Evolutionary conservation across 2,329 filamentous ascomycete genomes (phyloP), one percentile per base, ranked within the genome.

Genomic region (Coniella vitis): DNA sequence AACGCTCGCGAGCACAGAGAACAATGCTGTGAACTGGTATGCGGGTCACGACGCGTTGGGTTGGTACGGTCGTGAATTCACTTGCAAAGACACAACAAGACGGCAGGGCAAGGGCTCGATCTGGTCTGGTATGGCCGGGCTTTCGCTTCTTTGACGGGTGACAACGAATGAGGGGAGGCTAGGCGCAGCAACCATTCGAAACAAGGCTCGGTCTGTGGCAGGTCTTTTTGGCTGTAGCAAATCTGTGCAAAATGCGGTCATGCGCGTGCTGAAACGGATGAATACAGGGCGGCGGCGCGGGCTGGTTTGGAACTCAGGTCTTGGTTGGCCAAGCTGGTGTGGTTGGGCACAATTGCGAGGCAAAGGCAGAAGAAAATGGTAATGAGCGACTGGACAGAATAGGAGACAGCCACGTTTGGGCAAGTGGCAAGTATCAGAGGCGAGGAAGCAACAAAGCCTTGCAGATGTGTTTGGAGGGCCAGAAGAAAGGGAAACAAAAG

Each of bases 161-260:
- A n/a, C n/a, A n/a, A n/a, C n/a, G n/a, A n/a, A n/a, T n/a, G n/a
- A n/a, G n/a, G n/a, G n/a, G n/a, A n/a, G n/a, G n/a, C 40, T 42
- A 21, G 39, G 20, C 40, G 17, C 40, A 42, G 40, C 16, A 29
- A 25, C 16, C 31, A 42, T 42, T 25, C 40, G 40, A 42, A 42
- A 42, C 40, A 29, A 20, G 21, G 25, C 32, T 22, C 19, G 29
- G 14, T 14, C 16, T 8, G 25, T 42, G 40, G 32, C 40, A 42
- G 40, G 40, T 42, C n/a, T n/a, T 42, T 42, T 20, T 17, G 31
- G 39, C 17, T 32, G 40, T 42, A 32, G n/a, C 29, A 25, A 25
- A 25, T 42, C 25, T 16, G 32, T 32, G 40, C 22, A 16, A 42
- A 16, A 34, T 12, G 40, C 13, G 40, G 40, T 34, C 25, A 34